Evolutionary conservation across 768 basidiomycete genomes (phyloP).

Genomic region (Pleurotus djamor): DNA sequence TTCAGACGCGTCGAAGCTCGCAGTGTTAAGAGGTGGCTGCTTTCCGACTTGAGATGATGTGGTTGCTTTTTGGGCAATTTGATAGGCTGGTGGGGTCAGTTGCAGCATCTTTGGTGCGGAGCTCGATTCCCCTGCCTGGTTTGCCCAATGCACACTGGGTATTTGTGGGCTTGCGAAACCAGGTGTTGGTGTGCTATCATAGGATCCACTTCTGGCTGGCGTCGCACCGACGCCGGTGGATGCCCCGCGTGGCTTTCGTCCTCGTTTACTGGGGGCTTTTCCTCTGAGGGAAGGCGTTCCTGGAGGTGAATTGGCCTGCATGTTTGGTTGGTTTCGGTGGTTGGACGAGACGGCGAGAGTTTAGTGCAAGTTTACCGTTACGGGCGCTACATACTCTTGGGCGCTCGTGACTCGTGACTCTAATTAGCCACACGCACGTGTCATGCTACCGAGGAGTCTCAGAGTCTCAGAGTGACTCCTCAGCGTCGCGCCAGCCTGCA

Average conservation of each 20-base stretch:
- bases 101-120: constrained; percentile 8
- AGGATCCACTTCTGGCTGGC: constrained; percentile 18
- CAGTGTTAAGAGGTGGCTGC: neutral
- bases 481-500: no score
- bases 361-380: no score
- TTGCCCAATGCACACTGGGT: constrained; percentile 37
- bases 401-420: no score
- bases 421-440: no score
- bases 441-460: no score
- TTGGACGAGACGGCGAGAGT: no score
- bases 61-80: neutral
- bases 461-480: no score
- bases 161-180: constrained; percentile 22
- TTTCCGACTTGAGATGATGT: neutral
- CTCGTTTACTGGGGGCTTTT: constrained; percentile 25
- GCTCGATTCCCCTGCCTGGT: constrained; percentile 5
- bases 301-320: constrained; percentile 3
- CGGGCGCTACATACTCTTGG: no score
- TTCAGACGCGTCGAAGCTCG: neutral
- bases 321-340: no score
- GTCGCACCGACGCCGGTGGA: constrained; percentile 23
- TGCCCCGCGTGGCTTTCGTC: constrained; percentile 44
- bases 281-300: neutral
- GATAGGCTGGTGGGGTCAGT: neutral
- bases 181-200: constrained; percentile 8